Percentiles rank a stretch among this genome's conserved stretches.
These are phyloP conservation scores for Pogostemon cablin DNA, from an alignment of 257 asterid genomes.

Conservation along the genomic window DNA sequence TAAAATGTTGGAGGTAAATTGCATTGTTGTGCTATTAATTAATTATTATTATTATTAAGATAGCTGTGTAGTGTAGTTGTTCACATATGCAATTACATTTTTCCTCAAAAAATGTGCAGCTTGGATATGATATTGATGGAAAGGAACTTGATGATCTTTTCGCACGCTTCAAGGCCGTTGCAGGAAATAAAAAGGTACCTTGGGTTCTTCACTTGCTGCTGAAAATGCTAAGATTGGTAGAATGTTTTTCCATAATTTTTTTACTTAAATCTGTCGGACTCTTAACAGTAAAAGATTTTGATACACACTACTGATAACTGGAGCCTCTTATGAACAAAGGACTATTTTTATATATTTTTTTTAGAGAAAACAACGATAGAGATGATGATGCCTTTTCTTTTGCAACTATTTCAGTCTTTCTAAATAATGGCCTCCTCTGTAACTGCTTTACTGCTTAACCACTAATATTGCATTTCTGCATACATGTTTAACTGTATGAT, in stretches of 20 bases:
- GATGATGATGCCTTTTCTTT: constrained; percentile 10
- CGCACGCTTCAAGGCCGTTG: constrained; percentile 87
- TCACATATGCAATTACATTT: constrained; percentile 15
- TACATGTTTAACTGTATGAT: constrained; percentile 4
- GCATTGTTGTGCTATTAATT: constrained; percentile 28
- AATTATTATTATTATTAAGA: constrained; percentile 5
- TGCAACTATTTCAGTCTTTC: constrained; percentile 8
- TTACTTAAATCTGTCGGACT: constrained; percentile 6
- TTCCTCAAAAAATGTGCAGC: constrained; percentile 49
- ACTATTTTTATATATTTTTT: neutral
- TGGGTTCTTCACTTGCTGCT: constrained; percentile 15
- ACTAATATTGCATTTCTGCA: neutral
- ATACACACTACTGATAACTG: constrained; percentile 7
- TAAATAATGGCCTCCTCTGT: constrained; percentile 2
- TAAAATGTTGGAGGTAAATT: constrained; percentile 80
- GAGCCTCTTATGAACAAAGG: neutral
- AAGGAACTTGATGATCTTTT: constrained; percentile 89
- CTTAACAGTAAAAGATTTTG: neutral
- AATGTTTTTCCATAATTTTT: constrained; percentile 16
- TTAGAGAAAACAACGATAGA: neutral
- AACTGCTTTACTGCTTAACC: constrained; percentile 11
- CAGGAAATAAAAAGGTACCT: constrained; percentile 90
- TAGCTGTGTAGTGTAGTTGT: constrained; percentile 16
- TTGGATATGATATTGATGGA: constrained; percentile 86
- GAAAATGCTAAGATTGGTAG: constrained; percentile 11